Conservation (phyloP, 2,329 filamentous ascomycete species). For the Calonectria pseudoreteaudii region DNA sequence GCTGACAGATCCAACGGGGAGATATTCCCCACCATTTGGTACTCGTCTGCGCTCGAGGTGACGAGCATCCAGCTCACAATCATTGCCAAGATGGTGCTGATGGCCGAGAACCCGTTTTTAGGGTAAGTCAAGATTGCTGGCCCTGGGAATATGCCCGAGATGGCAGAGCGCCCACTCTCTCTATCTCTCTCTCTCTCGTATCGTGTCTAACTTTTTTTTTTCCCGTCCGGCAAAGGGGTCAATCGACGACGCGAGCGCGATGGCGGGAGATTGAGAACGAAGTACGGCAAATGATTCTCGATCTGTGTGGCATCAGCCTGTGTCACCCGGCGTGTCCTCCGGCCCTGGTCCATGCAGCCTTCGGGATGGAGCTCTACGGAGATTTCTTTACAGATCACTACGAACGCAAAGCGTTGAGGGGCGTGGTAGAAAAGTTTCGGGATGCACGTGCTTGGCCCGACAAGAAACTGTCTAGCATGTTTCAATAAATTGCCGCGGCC, state of each 20-base stretch:
- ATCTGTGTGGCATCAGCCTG: slow-evolving; percentile 55
- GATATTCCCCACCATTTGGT: slow-evolving; percentile 55
- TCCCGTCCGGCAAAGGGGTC: slow-evolving; percentile 30
- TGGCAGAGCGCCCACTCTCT: neutral
- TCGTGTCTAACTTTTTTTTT: slow-evolving; percentile 20
- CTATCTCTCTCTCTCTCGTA: neutral
- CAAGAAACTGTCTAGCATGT: slow-evolving; percentile 51
- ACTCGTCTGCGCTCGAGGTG: slow-evolving; percentile 52
- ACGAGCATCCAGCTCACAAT: slow-evolving; percentile 55
- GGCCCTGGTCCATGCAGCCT: slow-evolving; percentile 52
- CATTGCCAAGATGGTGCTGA: slow-evolving; percentile 53
- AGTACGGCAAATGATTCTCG: slow-evolving; percentile 51
- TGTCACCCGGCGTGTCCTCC: slow-evolving; percentile 53
- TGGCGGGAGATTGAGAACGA: slow-evolving; percentile 54
- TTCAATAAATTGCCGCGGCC: slow-evolving; percentile 33
- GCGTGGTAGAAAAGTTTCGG: slow-evolving; percentile 58
- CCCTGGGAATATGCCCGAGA: neutral
- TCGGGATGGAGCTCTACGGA: slow-evolving; percentile 56
- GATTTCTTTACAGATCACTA: slow-evolving; percentile 56
- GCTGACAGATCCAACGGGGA: slow-evolving; percentile 52
- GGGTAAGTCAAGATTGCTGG: slow-evolving; percentile 41
- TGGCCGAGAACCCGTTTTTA: slow-evolving; percentile 53
- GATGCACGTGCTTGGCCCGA: slow-evolving; percentile 56
- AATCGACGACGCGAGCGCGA: slow-evolving; percentile 42
- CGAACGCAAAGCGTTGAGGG: slow-evolving; percentile 51